phyloP scores from a whole-genome alignment of 352 stramenopile genomes.

The Stramenopiles sp. region DNA sequence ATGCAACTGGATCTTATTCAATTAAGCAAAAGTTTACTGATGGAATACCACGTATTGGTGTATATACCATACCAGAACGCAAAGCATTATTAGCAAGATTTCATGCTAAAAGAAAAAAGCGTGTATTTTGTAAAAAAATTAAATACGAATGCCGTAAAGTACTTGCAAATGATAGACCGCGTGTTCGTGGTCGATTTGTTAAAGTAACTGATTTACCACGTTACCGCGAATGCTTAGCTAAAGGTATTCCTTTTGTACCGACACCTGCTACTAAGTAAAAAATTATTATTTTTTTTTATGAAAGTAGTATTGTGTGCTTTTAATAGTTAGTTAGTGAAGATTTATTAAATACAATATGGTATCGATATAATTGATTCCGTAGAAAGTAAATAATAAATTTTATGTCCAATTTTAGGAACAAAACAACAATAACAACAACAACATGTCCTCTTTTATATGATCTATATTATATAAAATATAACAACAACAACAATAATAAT shows the following conservation, averaged over 20 bases:
- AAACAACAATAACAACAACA: background rate
- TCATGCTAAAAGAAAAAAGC: slow-evolving; percentile 82
- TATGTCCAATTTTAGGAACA: background rate
- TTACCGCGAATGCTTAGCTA: background rate
- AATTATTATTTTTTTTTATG: background rate
- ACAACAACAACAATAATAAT: no score
- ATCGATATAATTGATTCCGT: no score
- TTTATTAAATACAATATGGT: no score
- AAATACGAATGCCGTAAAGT: slow-evolving; percentile 98
- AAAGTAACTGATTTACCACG: slow-evolving; percentile 23
- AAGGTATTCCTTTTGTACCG: background rate
- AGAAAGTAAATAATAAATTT: no score
- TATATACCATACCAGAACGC: slow-evolving; percentile 75
- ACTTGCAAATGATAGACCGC: slow-evolving; percentile 78
- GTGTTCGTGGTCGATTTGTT: slow-evolving; percentile 76
- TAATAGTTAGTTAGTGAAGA: no score
- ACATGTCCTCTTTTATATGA: background rate
- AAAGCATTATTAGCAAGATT: slow-evolving; percentile 82
- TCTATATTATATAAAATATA: no score
- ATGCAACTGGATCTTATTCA: background rate
- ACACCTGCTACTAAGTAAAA: background rate
- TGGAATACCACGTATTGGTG: slow-evolving; percentile 42
- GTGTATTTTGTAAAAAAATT: slow-evolving; percentile 94
- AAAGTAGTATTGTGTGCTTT: background rate
- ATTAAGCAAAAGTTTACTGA: background rate